phyloP scores from a whole-genome alignment of 2,329 filamentous ascomycete genomes.

The Colletotrichum euphorbiae region DNA sequence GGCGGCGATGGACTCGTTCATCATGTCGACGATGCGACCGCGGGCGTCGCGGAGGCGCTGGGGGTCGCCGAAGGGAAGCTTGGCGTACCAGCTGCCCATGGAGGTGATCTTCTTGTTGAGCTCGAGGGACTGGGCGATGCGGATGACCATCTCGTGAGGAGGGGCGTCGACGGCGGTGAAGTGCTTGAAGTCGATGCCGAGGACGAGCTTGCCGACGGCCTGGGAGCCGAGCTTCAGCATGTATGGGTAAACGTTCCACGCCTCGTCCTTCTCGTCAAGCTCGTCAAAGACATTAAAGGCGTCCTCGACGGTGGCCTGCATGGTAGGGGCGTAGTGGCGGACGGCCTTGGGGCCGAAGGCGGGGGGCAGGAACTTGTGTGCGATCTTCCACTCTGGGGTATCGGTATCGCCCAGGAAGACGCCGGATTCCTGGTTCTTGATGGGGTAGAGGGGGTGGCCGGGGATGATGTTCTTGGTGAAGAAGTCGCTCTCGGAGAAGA shows the following conservation, averaged over 20 bases:
- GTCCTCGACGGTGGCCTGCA: slow-evolving; percentile 66
- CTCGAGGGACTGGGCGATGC: slow-evolving; percentile 62
- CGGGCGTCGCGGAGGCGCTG: slow-evolving; percentile 53
- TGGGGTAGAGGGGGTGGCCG: slow-evolving; percentile 58
- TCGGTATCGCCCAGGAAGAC: slow-evolving; percentile 64
- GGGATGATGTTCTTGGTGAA: slow-evolving; percentile 66
- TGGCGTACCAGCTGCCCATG: slow-evolving; percentile 66
- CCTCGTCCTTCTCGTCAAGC: slow-evolving; percentile 60
- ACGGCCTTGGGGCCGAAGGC: slow-evolving; percentile 70
- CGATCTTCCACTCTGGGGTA: slow-evolving; percentile 59
- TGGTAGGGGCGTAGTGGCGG: slow-evolving; percentile 68
- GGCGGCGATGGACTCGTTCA: slow-evolving; percentile 52
- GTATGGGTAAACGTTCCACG: slow-evolving; percentile 62
- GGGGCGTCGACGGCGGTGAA: slow-evolving; percentile 58
- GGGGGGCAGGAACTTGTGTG: slow-evolving; percentile 72
- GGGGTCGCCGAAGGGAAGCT: slow-evolving; percentile 69
- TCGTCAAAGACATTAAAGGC: slow-evolving; percentile 62
- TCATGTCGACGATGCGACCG: slow-evolving; percentile 49
- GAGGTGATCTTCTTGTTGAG: slow-evolving; percentile 70
- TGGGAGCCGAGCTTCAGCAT: slow-evolving; percentile 63
- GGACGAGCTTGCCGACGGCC: slow-evolving; percentile 57
- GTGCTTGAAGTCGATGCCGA: slow-evolving; percentile 60
- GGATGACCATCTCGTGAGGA: slow-evolving; percentile 62
- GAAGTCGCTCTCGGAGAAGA: slow-evolving; percentile 62
- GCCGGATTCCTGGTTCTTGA: slow-evolving; percentile 56